Evolutionary conservation across 2,329 filamentous ascomycete genomes (phyloP).

Genomic region (Colletotrichum tropicicola): DNA sequence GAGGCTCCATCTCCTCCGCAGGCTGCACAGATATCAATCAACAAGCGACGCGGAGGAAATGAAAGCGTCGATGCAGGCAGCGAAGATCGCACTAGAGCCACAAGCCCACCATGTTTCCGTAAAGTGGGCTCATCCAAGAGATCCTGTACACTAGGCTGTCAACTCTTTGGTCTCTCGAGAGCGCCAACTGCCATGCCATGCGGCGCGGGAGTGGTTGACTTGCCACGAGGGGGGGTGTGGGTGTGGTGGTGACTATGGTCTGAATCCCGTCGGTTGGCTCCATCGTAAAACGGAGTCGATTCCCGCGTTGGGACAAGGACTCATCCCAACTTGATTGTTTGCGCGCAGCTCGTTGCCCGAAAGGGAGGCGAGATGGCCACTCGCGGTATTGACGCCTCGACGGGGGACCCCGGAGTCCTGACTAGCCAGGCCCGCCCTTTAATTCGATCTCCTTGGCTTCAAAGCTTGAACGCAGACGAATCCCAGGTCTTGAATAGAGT

Average conservation of each 20-base stretch:
- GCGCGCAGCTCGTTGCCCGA: conserved; percentile 15
- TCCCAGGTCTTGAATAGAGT: conserved; percentile 24
- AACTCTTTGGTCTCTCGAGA: too few species aligned
- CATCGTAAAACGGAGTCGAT: not conserved
- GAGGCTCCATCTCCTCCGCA: conserved; percentile 14
- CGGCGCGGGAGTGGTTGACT: not conserved
- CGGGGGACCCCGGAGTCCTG: conserved; percentile 14
- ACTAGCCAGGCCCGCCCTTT: conserved; percentile 22
- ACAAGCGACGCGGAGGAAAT: conserved; percentile 30
- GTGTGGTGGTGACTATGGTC: not conserved
- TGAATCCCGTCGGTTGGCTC: not conserved
- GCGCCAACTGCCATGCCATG: not conserved
- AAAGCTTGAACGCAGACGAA: conserved; percentile 13
- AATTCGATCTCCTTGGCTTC: conserved; percentile 16
- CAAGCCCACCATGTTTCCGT: conserved; percentile 11
- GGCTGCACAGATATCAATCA: conserved; percentile 18
- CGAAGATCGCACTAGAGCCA: conserved; percentile 27
- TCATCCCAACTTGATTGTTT: conserved; percentile 27
- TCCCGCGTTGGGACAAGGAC: conserved; percentile 10
- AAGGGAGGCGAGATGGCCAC: not conserved
- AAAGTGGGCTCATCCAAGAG: conserved; percentile 12
- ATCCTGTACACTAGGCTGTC: too few species aligned
- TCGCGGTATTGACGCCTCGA: not conserved
- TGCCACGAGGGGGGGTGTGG: not conserved
- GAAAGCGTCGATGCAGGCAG: conserved; percentile 25